Percentiles rank a stretch among this genome's conserved stretches.
phyloP scores from a whole-genome alignment of 148 eudicot genomes.

The Rhododendron henanense region DNA sequence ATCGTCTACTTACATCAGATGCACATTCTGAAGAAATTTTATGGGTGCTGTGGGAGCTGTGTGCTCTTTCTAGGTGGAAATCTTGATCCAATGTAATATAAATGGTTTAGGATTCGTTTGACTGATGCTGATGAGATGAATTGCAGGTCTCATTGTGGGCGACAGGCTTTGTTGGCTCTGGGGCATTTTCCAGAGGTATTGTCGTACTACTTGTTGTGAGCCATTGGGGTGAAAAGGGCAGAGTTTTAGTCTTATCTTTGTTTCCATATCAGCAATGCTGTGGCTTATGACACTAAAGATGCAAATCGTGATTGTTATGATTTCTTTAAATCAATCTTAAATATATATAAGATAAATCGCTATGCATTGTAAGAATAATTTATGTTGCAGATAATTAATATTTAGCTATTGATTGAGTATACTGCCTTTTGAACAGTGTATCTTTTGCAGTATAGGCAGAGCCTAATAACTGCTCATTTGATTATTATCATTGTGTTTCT shows the following conservation, averaged over 20 bases:
- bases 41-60: conserved; percentile 90
- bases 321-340: background rate
- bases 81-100: background rate
- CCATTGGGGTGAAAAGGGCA: background rate
- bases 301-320: background rate
- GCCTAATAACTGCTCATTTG: background rate
- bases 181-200: conserved; percentile 91
- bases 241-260: background rate
- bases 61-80: conserved; percentile 80
- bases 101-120: background rate
- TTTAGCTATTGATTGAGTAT: background rate
- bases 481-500: background rate
- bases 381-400: background rate
- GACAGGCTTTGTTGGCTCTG: conserved; percentile 84
- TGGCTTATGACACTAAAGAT: background rate
- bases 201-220: background rate
- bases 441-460: background rate
- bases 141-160: conserved; percentile 88
- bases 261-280: background rate
- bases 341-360: background rate
- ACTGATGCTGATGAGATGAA: conserved; percentile 11
- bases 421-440: background rate
- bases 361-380: background rate
- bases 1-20: conserved; percentile 55
- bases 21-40: conserved; percentile 73